Base-by-base conservation (phyloP, 2,329 filamentous ascomycete species). In the Colletotrichum cuscutae region DNA sequence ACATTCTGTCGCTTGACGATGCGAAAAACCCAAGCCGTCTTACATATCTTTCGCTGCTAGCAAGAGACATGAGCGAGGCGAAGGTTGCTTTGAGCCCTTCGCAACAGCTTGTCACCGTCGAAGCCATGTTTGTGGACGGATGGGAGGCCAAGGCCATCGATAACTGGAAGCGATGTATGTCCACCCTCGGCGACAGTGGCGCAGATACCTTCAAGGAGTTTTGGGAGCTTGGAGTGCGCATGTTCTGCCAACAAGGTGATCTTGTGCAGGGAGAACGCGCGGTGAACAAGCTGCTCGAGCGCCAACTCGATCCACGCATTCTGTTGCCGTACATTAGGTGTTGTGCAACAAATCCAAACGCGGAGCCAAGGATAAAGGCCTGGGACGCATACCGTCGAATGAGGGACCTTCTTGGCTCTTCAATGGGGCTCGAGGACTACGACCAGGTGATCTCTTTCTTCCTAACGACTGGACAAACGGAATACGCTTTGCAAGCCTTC, bases 401-500 rank as follows among this genome's bases (percentile, higher is more conserved):
- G 76, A 90, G 91, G 73, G 83, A 86, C 30, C 86, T 88, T 6
- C 85, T 95, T 2, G 90, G 89, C 1, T 79, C 86, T 28, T 81
- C 86, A 1, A 92, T 95, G 83, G 89, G 86, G 3, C 91, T 95
- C 78, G 84, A 90, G 22, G 93, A 97, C 78, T 97, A 95, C 77
- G 95, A 97, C 79, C 85, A 89, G 73, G 88, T 95, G 46, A 91
- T 93, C 59, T 88, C 92, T 24, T 89, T 89, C 57, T 94, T 97
- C 77, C 83, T 98, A 30, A 86, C 91, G 26, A 87, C 90, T 7
- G 89, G 90, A 65, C 87, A 91, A 71, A 86, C 90, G 6, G 89
- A 93, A 72, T 87, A 91, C 72, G 94, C 94, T 1, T 87, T 96
- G 67, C 89, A 90, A 65, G 90, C 94, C 0, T 97, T 97, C 81